These are phyloP conservation scores for Blastobotrys robertii DNA, from an alignment of 805 yeast species.

Conservation along the genomic window DNA sequence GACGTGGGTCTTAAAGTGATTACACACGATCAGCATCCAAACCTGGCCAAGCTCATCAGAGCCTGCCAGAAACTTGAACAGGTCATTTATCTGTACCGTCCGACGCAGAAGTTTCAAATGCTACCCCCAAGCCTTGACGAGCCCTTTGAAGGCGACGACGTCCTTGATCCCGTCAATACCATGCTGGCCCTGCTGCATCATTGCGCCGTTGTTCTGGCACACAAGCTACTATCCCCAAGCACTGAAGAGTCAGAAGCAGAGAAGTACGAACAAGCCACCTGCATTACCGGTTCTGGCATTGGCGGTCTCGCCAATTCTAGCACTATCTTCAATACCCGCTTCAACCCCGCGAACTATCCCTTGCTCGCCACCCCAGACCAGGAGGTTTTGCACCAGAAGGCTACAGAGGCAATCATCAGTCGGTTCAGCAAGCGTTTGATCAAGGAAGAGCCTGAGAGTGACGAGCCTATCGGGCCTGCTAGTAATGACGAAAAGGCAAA, in stretches of 20 bases:
- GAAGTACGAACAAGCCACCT: no score
- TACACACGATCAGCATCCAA: slow-evolving; percentile 19
- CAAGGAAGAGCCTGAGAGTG: no score
- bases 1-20: slow-evolving; percentile 32
- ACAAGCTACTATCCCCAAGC: slow-evolving; percentile 19
- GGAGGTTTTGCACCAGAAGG: no score
- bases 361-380: no score
- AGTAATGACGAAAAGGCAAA: background rate
- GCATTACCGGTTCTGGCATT: no score
- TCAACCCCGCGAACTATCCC: background rate
- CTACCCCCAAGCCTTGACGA: slow-evolving; percentile 22
- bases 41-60: slow-evolving; percentile 26
- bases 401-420: no score
- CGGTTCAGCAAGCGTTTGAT: no score
- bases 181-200: slow-evolving; percentile 23
- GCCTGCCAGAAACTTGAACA: slow-evolving; percentile 28
- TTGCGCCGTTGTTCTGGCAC: slow-evolving; percentile 25
- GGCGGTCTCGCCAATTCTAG: background rate
- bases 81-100: slow-evolving; percentile 32
- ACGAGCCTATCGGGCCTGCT: background rate
- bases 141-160: slow-evolving; percentile 19
- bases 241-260: background rate
- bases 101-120: slow-evolving; percentile 12
- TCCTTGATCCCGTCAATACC: slow-evolving; percentile 19
- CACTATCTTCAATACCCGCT: background rate